Percentiles rank a stretch among this genome's conserved stretches.
Evolutionary conservation across 2,329 filamentous ascomycete species (phyloP).

Genomic region (Fusarium incarnatum): DNA sequence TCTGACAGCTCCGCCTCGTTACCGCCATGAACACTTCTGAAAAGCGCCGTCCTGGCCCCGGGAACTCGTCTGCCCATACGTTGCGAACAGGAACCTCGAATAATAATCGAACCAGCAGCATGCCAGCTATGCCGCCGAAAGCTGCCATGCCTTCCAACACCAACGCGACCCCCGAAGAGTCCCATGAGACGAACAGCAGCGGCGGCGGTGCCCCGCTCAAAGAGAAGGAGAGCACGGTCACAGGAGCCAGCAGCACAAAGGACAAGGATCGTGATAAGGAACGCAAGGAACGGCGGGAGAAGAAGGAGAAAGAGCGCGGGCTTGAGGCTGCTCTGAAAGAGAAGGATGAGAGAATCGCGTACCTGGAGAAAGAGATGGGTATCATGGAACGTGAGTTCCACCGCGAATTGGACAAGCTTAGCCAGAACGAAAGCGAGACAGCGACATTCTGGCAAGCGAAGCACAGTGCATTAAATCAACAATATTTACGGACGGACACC

Average conservation of each 20-base stretch:
- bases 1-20: slow-evolving; percentile 18
- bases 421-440: slow-evolving; percentile 66
- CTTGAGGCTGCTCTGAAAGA: slow-evolving; percentile 54
- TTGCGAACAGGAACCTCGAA: slow-evolving; percentile 44
- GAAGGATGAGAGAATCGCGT: slow-evolving; percentile 64
- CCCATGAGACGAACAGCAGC: slow-evolving; percentile 45
- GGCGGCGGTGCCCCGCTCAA: slow-evolving; percentile 45
- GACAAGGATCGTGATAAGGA: slow-evolving; percentile 48
- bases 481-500: slow-evolving; percentile 63
- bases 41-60: slow-evolving; percentile 56
- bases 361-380: slow-evolving; percentile 64
- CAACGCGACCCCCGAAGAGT: slow-evolving; percentile 42
- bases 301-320: slow-evolving; percentile 43
- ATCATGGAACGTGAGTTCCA: slow-evolving; percentile 66
- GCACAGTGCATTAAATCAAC: slow-evolving; percentile 64
- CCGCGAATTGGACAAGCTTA: slow-evolving; percentile 64
- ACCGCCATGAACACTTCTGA: slow-evolving; percentile 56
- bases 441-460: slow-evolving; percentile 69
- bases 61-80: slow-evolving; percentile 41
- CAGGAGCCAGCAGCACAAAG: slow-evolving; percentile 51
- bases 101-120: slow-evolving; percentile 46
- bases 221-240: slow-evolving; percentile 44
- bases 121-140: slow-evolving; percentile 49
- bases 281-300: slow-evolving; percentile 43
- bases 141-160: slow-evolving; percentile 46